A percentile compares a stretch with the other conserved stretches of the same genome.
Conservation (phyloP, 495 filamentous ascomycete species). For the Podospora tetraspora region DNA sequence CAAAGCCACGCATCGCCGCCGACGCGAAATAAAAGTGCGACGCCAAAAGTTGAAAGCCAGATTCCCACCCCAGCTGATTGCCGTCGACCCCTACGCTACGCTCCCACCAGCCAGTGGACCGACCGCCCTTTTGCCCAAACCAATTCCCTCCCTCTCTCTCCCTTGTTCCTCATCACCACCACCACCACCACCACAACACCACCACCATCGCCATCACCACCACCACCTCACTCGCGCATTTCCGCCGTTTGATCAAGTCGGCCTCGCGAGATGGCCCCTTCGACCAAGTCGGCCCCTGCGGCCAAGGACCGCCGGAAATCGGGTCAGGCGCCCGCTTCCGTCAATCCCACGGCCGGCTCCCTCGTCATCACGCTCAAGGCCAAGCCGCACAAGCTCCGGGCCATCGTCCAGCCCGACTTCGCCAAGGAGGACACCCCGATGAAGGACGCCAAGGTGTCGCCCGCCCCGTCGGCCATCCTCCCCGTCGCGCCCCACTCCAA, state of each 20-base stretch:
- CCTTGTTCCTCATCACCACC: slow-evolving; percentile 15
- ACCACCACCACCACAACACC: slow-evolving; percentile 18
- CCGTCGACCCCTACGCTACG: slow-evolving; percentile 8
- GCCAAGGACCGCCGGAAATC: slow-evolving; percentile 46
- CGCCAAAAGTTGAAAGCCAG: slow-evolving; percentile 27
- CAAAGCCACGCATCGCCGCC: slow-evolving; percentile 22
- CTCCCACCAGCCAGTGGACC: slow-evolving; percentile 25
- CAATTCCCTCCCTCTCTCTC: slow-evolving; percentile 7
- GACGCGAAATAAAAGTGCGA: slow-evolving; percentile 34
- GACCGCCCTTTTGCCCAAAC: slow-evolving; percentile 20
- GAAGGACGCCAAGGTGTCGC: slow-evolving; percentile 29
- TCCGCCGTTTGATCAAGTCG: slow-evolving; percentile 11
- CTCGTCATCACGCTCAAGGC: slow-evolving; percentile 37
- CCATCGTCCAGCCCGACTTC: slow-evolving; percentile 40
- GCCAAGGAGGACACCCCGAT: slow-evolving; percentile 40
- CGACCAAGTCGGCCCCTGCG: slow-evolving; percentile 35
- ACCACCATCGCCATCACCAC: slow-evolving; percentile 10
- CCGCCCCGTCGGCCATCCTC: slow-evolving; percentile 23
- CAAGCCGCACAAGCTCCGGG: slow-evolving; percentile 35
- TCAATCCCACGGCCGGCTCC: slow-evolving; percentile 23
- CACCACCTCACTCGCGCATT: slow-evolving; percentile 11
- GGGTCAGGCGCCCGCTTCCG: slow-evolving; percentile 12
- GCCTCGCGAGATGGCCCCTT: slow-evolving; percentile 34
- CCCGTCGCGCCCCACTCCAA: slow-evolving; percentile 31
- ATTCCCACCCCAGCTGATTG: slow-evolving; percentile 27